These are phyloP conservation scores for Clonostachys byssicola DNA, from an alignment of 2,329 filamentous ascomycete species.

Conservation along the genomic window DNA sequence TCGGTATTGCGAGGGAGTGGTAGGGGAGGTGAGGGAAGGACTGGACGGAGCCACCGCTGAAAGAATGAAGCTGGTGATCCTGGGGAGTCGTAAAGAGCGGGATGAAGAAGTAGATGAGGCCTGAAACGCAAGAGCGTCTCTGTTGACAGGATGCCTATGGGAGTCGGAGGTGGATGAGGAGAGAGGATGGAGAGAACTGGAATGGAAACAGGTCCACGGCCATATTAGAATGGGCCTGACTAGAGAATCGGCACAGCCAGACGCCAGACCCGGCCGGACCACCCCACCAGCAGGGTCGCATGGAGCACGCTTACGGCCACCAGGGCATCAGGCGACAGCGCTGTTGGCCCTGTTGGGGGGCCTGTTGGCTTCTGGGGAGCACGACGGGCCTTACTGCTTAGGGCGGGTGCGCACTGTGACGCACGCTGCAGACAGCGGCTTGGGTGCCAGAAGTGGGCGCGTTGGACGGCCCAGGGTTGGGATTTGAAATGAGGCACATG, in stretches of 20 bases:
- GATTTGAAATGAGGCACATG: no score
- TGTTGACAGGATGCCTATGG: constrained; percentile 3
- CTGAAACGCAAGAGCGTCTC: constrained; percentile 7
- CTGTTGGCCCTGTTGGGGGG: no score
- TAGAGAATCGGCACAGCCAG: not conserved
- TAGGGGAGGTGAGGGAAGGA: constrained; percentile 7
- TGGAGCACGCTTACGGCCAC: no score
- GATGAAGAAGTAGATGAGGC: constrained; percentile 18
- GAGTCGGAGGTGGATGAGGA: not conserved
- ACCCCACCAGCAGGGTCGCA: not conserved
- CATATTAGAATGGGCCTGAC: not conserved
- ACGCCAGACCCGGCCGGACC: not conserved
- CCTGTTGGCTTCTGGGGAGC: no score
- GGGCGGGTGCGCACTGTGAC: no score
- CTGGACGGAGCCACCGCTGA: constrained; percentile 32
- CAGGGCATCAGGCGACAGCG: no score
- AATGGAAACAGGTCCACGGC: not conserved
- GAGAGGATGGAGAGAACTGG: constrained; percentile 1
- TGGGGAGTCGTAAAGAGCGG: constrained; percentile 15
- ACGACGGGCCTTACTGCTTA: no score
- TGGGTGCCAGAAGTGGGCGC: no score
- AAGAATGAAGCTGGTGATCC: constrained; percentile 36
- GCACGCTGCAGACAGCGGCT: no score
- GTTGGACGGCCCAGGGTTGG: no score
- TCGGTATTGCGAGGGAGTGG: not conserved